phyloP scores from a whole-genome alignment of 179 eudicot genomes.

The Silene vulgaris region DNA sequence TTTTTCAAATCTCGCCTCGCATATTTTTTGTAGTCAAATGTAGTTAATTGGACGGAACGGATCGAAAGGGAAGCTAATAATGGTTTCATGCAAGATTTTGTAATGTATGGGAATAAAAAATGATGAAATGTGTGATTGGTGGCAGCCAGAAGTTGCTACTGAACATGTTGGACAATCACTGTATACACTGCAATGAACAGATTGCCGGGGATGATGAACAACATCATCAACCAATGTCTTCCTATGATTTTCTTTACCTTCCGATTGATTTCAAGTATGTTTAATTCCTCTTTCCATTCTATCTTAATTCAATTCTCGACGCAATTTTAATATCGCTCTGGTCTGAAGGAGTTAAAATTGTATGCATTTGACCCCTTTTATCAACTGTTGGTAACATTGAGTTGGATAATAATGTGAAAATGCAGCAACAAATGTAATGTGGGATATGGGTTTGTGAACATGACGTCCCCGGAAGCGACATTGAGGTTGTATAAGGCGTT shows the following conservation, averaged over 20 bases:
- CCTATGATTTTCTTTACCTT: conserved; percentile 89
- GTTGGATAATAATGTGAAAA: neutral
- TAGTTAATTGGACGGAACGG: too few relatives aligned
- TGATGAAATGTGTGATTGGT: neutral
- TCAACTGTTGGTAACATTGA: too few relatives aligned
- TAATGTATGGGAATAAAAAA: neutral
- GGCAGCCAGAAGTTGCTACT: conserved; percentile 85
- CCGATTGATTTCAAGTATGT: conserved; percentile 88
- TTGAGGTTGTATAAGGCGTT: conserved; percentile 78
- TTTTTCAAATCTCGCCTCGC: too few relatives aligned
- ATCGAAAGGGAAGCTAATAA: neutral
- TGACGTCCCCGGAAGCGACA: conserved; percentile 89
- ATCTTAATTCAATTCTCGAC: neutral
- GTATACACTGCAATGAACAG: conserved; percentile 88
- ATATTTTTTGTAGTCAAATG: too few relatives aligned
- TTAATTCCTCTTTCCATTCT: neutral
- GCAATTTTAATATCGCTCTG: neutral
- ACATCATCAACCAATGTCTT: conserved; percentile 52
- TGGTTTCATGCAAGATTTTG: conserved; percentile 4
- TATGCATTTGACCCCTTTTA: too few relatives aligned
- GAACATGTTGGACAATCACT: conserved; percentile 98
- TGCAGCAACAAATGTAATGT: conserved; percentile 92
- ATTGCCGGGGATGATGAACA: conserved; percentile 31
- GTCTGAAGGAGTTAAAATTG: too few relatives aligned
- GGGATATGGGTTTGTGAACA: conserved; percentile 97